Conservation (phyloP, 2,329 filamentous ascomycete genomes). For the Xylariales sp. region DNA sequence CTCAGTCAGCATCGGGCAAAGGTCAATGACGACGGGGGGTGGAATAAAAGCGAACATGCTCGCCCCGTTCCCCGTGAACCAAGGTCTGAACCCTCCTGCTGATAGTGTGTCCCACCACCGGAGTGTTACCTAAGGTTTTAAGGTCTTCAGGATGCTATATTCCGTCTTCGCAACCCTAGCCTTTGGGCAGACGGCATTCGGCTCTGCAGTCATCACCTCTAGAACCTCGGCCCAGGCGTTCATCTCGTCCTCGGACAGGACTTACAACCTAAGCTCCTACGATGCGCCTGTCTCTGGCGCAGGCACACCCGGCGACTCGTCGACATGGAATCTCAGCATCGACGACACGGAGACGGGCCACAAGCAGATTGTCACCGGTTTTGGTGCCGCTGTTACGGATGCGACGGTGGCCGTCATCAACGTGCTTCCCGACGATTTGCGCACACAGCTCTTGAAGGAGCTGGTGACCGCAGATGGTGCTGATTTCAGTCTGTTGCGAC, state of each 20-base stretch:
- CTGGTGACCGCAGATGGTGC: constrained; percentile 32
- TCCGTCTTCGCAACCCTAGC: constrained; percentile 8
- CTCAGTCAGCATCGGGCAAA: too few species aligned
- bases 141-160: constrained; percentile 5
- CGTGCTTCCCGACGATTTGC: constrained; percentile 24
- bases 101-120: too few species aligned
- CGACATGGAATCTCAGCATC: constrained; percentile 33
- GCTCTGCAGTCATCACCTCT: constrained; percentile 11
- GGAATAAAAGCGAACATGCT: too few species aligned
- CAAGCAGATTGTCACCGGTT: constrained; percentile 36
- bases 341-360: constrained; percentile 32
- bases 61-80: too few species aligned
- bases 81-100: too few species aligned
- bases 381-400: constrained; percentile 38
- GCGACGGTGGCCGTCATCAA: constrained; percentile 35
- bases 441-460: constrained; percentile 28
- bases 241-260: constrained; percentile 31
- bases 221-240: constrained; percentile 24
- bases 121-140: too few species aligned
- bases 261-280: constrained; percentile 29
- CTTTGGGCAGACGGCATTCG: not conserved
- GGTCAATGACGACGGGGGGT: too few species aligned
- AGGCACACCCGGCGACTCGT: constrained; percentile 26
- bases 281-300: constrained; percentile 29
- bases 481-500: constrained; percentile 35